phyloP scores from a whole-genome alignment of 176 grass and related monocot genomes.

The Dendrocalamus sinicus region DNA sequence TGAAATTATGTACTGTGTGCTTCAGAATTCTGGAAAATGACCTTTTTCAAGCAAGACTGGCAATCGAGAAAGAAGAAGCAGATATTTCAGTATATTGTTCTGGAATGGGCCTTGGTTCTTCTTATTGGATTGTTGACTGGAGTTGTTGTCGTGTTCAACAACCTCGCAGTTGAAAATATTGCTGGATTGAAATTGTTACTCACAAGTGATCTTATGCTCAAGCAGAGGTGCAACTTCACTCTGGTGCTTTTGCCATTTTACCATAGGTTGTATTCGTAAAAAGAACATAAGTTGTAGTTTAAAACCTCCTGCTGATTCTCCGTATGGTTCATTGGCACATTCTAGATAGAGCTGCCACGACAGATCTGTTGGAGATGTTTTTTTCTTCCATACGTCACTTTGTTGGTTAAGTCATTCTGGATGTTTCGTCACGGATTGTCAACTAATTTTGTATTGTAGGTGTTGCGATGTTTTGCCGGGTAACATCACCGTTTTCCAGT shows the following conservation, averaged over 20 bases:
- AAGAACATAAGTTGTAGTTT: background rate
- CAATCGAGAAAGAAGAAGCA: conserved; percentile 84
- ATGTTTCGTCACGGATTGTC: too few relatives aligned
- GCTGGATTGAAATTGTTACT: conserved; percentile 86
- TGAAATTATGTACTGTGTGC: background rate
- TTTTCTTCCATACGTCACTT: too few relatives aligned
- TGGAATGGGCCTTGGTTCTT: conserved; percentile 90
- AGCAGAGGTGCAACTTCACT: conserved; percentile 69
- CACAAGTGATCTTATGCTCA: conserved; percentile 81
- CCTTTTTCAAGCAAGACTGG: conserved; percentile 96
- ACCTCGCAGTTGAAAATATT: conserved; percentile 96
- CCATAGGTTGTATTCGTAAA: too few relatives aligned
- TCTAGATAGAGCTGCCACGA: too few relatives aligned
- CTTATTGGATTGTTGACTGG: conserved; percentile 83
- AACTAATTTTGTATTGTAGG: too few relatives aligned
- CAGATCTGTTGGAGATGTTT: too few relatives aligned
- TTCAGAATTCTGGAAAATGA: conserved; percentile 92
- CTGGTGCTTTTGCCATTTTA: conserved; percentile 27
- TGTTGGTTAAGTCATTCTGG: too few relatives aligned
- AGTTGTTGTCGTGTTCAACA: conserved; percentile 88
- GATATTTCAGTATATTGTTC: conserved; percentile 90
- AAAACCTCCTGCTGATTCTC: background rate
- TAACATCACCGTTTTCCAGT: too few relatives aligned
- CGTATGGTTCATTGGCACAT: conserved; percentile 1
- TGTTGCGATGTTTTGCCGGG: too few relatives aligned